These are phyloP conservation scores for Golubevia sp. DNA, from an alignment of 1,284 basidiomycete genomes.

Conservation along the genomic window DNA sequence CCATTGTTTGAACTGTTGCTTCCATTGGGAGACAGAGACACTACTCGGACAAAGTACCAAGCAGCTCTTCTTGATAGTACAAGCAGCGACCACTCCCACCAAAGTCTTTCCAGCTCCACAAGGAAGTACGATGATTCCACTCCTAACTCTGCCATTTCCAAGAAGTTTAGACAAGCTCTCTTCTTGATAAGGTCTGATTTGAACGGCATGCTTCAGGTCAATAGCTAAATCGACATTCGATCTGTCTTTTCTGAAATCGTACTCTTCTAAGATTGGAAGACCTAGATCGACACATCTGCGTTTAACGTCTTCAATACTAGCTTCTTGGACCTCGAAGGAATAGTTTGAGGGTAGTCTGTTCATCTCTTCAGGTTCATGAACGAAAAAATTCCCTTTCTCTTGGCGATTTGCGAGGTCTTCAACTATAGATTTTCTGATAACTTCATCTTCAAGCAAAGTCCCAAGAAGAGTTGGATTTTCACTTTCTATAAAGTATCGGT, in stretches of 20 bases:
- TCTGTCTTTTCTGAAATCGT: conserved; percentile 95
- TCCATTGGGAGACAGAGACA: conserved; percentile 97
- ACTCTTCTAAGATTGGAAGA: conserved; percentile 95
- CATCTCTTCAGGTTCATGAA: conserved; percentile 75
- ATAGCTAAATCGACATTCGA: conserved; percentile 93
- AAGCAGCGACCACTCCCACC: conserved; percentile 97
- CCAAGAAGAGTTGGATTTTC: conserved; percentile 88
- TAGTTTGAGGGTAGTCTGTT: conserved; percentile 95
- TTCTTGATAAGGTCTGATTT: conserved; percentile 95
- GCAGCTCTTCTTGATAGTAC: conserved; percentile 98
- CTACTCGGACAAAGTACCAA: conserved; percentile 96
- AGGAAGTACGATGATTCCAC: conserved; percentile 96
- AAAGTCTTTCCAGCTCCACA: conserved; percentile 99
- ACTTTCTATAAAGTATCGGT: conserved; percentile 93
- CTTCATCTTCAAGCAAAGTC: conserved; percentile 78
- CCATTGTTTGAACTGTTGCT: conserved; percentile 94
- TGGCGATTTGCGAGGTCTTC: conserved; percentile 20
- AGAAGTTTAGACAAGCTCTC: conserved; percentile 98
- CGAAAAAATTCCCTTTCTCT: conserved; percentile 3
- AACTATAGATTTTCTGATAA: conserved; percentile 77
- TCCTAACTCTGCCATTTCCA: conserved; percentile 85
- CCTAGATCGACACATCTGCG: conserved; percentile 82
- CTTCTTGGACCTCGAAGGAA: conserved; percentile 88
- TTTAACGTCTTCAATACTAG: conserved; percentile 75
- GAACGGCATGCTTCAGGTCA: conserved; percentile 91